phyloP scores from a whole-genome alignment of 208 protist species.

The Naegleria fowleri region DNA sequence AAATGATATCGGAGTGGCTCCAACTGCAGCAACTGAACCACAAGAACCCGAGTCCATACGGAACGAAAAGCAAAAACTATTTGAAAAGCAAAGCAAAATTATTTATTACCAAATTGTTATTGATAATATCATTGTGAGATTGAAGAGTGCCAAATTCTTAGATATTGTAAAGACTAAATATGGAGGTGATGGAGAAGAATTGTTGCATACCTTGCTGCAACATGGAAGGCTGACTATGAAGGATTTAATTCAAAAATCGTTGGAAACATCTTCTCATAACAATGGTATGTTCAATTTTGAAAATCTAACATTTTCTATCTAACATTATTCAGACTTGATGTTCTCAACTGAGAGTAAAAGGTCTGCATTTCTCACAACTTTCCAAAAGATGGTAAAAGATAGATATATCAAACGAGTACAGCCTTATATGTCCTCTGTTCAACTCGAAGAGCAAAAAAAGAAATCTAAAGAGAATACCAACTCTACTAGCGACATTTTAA shows the following conservation, averaged over 20 bases:
- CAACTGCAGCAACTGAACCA: background rate
- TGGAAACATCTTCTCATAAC: background rate
- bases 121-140: slow-evolving; percentile 6
- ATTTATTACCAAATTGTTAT: slow-evolving; percentile 25
- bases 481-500: background rate
- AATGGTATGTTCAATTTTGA: background rate
- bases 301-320: background rate
- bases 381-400: background rate
- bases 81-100: background rate
- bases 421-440: background rate
- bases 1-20: no score
- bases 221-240: background rate
- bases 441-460: background rate
- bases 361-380: background rate
- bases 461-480: background rate
- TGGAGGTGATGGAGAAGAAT: background rate
- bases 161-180: background rate
- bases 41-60: background rate
- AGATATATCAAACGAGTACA: slow-evolving; percentile 11
- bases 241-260: background rate
- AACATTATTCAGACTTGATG: background rate
- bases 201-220: background rate
- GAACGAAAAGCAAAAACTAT: background rate
- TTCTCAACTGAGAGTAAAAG: background rate
- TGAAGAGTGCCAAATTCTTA: slow-evolving; percentile 16